These are phyloP conservation scores for Papiliotrema laurentii DNA, from an alignment of 1,284 basidiomycete genomes.

Conservation along the genomic window DNA sequence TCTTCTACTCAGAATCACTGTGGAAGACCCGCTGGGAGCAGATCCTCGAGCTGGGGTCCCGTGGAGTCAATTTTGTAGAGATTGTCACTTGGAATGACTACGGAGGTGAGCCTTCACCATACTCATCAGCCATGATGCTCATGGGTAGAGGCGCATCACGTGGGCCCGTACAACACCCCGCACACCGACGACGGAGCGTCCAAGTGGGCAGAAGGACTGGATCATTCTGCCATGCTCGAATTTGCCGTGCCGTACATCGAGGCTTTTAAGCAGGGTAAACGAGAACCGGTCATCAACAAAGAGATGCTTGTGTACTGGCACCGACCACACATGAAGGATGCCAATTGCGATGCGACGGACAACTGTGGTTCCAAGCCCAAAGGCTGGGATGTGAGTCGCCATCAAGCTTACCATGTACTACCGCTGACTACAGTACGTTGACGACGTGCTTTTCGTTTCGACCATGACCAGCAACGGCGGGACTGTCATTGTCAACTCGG, in stretches of 20 bases:
- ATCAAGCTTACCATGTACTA: not conserved
- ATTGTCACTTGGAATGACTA: constrained; percentile 50
- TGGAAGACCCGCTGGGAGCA: constrained; percentile 48
- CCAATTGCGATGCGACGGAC: constrained; percentile 43
- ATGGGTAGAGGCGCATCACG: constrained; percentile 39
- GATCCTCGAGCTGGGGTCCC: constrained; percentile 29
- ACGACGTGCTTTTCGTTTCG: constrained; percentile 43
- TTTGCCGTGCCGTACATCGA: constrained; percentile 45
- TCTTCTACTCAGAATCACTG: constrained; percentile 45
- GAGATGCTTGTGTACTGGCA: constrained; percentile 47
- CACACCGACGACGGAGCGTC: constrained; percentile 43
- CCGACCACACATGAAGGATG: constrained; percentile 43
- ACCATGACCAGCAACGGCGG: constrained; percentile 38
- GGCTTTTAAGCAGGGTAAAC: constrained; percentile 40
- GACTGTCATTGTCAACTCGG: constrained; percentile 38
- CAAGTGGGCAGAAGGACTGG: constrained; percentile 38
- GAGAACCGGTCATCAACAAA: constrained; percentile 27
- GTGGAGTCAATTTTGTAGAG: constrained; percentile 39
- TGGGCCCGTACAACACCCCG: constrained; percentile 34
- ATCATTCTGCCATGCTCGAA: constrained; percentile 43
- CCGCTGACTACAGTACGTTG: constrained; percentile 23
- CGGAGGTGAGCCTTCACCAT: constrained; percentile 9
- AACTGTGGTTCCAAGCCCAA: constrained; percentile 36
- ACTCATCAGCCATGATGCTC: not conserved
- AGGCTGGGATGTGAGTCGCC: constrained; percentile 35